Base-by-base conservation (phyloP, 1,139 yeast genomes). In the Kodamaea derodonti region DNA sequence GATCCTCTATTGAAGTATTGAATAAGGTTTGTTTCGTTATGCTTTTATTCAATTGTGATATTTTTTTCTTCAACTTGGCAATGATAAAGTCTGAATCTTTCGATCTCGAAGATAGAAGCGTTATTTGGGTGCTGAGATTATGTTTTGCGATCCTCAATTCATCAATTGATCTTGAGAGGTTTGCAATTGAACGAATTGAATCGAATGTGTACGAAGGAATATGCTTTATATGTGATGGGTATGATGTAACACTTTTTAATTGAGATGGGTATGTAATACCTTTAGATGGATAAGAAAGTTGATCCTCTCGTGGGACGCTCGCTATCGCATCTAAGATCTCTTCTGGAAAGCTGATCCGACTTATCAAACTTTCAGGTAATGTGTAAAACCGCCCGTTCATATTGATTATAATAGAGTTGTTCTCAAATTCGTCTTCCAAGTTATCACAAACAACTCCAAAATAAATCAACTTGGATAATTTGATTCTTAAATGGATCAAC, bases 131-230 rank as follows among this genome's bases (percentile, higher is more conserved):
- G 4, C 49, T 28, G 2, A 48, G 34, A 15, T 32, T 29, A 13
- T 20, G 32, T 35, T 51, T 52, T 30, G 48, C 24, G 2, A 34
- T 20, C 5, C 40, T 30, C 27, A 67, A 48, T 37, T 69, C 75
- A 20, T 51, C 52, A 2, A 64, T 40, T 1, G 72, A 62, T 26
- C 47, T 46, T 16, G 52, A 39, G 17, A 68, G 48, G 33, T 56
- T 62, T 35, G 51, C 55, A 9, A 68, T 37, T 1, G 65, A 52
- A 30, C 75, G 50, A 4, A 67, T 55, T 9, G 58, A 45, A 39
- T 69, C 73, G 37, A 62, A 60, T 3, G 62, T 44, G 40, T 68
- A 66, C 3, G 70, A 63, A 2, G 15, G 15, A 5, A 25, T 8
- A n/a, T n/a, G n/a, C n/a, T n/a, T n/a, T n/a, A n/a, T n/a, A n/a